Evolutionary conservation across 164 flowering plant genomes (phyloP).

Genomic region (Aristolochia fimbriata): DNA sequence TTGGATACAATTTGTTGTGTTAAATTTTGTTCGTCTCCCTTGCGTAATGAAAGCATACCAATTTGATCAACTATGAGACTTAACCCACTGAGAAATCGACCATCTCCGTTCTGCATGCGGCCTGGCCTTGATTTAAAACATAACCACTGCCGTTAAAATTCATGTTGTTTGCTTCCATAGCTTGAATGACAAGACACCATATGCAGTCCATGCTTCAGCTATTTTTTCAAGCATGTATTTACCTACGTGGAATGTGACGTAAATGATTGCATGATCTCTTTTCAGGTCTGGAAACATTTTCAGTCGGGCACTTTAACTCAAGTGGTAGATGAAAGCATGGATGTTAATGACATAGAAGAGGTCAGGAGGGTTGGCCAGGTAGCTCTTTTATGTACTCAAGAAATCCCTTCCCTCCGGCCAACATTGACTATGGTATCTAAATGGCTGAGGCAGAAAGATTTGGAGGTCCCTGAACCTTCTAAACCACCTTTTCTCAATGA

Average conservation of each 20-base stretch:
- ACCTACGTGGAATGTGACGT: too few relatives aligned
- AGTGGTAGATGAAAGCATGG: slow-evolving; percentile 29
- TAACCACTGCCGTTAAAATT: too few relatives aligned
- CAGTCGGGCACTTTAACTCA: slow-evolving; percentile 20
- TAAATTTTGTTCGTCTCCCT: background rate
- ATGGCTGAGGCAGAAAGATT: slow-evolving; percentile 49
- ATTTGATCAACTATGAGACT: too few relatives aligned
- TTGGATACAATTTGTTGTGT: background rate
- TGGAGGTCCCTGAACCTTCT: slow-evolving; percentile 46
- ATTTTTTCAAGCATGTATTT: background rate
- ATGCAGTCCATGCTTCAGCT: too few relatives aligned
- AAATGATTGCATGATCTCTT: background rate
- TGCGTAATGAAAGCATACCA: too few relatives aligned
- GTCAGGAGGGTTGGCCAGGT: slow-evolving; percentile 59
- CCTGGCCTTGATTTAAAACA: too few relatives aligned
- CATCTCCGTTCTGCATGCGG: too few relatives aligned
- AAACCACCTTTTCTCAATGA: slow-evolving; percentile 74
- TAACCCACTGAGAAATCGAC: too few relatives aligned
- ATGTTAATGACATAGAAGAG: slow-evolving; percentile 19
- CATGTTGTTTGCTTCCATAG: too few relatives aligned
- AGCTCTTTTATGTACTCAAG: slow-evolving; percentile 82
- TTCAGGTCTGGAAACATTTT: slow-evolving; percentile 46
- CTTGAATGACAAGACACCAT: too few relatives aligned
- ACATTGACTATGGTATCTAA: slow-evolving; percentile 55
- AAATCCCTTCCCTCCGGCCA: slow-evolving; percentile 53